These are phyloP conservation scores for Pseudogymnoascus sp. DNA, from an alignment of 2,329 filamentous ascomycete species.

Conservation along the genomic window DNA sequence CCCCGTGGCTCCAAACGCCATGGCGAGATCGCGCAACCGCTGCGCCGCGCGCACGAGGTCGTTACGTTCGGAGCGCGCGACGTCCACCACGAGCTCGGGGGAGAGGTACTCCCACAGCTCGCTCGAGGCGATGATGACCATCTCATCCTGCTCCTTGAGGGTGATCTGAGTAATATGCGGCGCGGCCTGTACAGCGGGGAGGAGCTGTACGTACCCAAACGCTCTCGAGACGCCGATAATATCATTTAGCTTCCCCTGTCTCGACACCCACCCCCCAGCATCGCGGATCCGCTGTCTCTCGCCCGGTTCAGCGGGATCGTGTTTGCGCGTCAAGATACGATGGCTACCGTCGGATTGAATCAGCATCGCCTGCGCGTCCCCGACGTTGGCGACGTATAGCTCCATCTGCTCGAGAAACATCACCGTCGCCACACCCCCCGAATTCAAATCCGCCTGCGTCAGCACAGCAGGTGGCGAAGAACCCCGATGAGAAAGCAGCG, in stretches of 20 bases:
- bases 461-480: conserved; percentile 67
- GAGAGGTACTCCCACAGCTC: conserved; percentile 95
- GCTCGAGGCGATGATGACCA: conserved; percentile 80
- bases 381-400: conserved; percentile 89
- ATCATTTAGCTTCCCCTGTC: conserved; percentile 90
- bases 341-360: conserved; percentile 82
- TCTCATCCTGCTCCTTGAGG: conserved; percentile 82
- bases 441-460: conserved; percentile 79
- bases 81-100: conserved; percentile 83
- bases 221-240: conserved; percentile 83
- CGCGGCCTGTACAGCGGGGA: conserved; percentile 86
- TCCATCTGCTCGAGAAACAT: conserved; percentile 84
- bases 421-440: conserved; percentile 86
- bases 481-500: conserved; percentile 57
- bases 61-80: conserved; percentile 74
- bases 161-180: conserved; percentile 73
- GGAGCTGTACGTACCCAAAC: conserved; percentile 88
- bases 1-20: conserved; percentile 84
- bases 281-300: conserved; percentile 88
- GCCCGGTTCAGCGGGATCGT: conserved; percentile 78
- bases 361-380: conserved; percentile 90
- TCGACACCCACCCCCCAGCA: conserved; percentile 90
- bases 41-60: conserved; percentile 94
- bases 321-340: conserved; percentile 77
- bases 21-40: conserved; percentile 87